Conservation (phyloP, 1,284 basidiomycete genomes). For the Vanrija sp. region DNA sequence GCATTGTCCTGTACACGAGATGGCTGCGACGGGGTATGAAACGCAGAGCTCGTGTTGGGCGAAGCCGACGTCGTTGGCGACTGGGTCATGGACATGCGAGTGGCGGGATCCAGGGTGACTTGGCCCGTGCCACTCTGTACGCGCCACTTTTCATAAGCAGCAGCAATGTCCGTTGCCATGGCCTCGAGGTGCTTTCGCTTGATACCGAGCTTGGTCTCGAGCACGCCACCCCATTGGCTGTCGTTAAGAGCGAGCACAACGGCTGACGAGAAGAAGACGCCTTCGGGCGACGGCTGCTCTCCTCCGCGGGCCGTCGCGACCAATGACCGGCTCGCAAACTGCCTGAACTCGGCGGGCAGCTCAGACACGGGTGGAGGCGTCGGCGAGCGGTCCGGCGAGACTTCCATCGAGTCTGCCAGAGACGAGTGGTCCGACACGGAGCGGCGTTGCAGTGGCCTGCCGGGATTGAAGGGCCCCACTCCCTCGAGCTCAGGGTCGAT, state of each 20-base stretch:
- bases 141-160: conserved; percentile 31
- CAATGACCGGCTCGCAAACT: neutral
- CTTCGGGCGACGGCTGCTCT: conserved; percentile 13
- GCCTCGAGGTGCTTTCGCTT: conserved; percentile 26
- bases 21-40: neutral
- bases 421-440: neutral
- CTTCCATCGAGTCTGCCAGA: neutral
- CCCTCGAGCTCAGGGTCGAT: conserved; percentile 5
- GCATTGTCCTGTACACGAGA: neutral
- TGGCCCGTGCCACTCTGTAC: conserved; percentile 24
- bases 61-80: neutral
- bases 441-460: neutral
- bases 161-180: conserved; percentile 28
- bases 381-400: conserved; percentile 19
- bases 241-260: conserved; percentile 17
- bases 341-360: conserved; percentile 10
- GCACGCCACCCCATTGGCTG: conserved; percentile 9
- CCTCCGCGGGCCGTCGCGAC: neutral
- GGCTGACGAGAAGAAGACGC: conserved; percentile 22
- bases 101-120: conserved; percentile 15
- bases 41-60: too few species aligned
- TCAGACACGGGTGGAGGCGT: conserved; percentile 29
- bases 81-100: neutral
- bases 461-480: neutral
- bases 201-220: conserved; percentile 26